Percentiles rank a stretch among this genome's conserved stretches.
These are phyloP conservation scores for Xylona heveae DNA, from an alignment of 495 filamentous ascomycete species.

Conservation along the genomic window DNA sequence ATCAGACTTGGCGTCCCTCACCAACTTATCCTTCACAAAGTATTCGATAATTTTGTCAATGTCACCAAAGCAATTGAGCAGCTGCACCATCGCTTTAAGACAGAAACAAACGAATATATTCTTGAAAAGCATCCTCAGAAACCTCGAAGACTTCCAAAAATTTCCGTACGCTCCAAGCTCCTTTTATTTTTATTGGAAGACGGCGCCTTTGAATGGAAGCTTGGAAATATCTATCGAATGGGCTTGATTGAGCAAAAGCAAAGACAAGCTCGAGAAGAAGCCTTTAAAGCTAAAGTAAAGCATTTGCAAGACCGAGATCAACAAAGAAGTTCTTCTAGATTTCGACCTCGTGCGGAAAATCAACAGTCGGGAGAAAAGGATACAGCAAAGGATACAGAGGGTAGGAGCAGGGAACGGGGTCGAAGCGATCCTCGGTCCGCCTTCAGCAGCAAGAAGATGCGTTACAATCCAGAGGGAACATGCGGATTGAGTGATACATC, in stretches of 20 bases:
- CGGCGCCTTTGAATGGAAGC: slow-evolving; percentile 91
- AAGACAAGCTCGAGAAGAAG: slow-evolving; percentile 71
- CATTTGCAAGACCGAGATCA: slow-evolving; percentile 48
- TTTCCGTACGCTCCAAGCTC: slow-evolving; percentile 61
- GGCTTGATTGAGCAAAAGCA: slow-evolving; percentile 79
- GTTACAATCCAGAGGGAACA: slow-evolving; percentile 62
- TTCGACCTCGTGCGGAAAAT: slow-evolving; percentile 29
- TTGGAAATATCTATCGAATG: slow-evolving; percentile 75
- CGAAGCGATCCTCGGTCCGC: slow-evolving; percentile 5
- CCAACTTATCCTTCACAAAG: slow-evolving; percentile 71
- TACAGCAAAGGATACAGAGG: neutral
- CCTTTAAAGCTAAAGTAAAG: slow-evolving; percentile 68
- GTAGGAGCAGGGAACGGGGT: slow-evolving; percentile 6
- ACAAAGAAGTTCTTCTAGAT: slow-evolving; percentile 24
- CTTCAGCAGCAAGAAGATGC: slow-evolving; percentile 22
- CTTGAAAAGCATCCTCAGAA: slow-evolving; percentile 61
- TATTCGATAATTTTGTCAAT: slow-evolving; percentile 85
- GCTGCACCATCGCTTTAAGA: slow-evolving; percentile 76
- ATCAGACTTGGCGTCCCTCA: slow-evolving; percentile 85
- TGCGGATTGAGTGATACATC: slow-evolving; percentile 44
- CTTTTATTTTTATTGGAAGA: slow-evolving; percentile 86
- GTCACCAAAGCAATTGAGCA: slow-evolving; percentile 71
- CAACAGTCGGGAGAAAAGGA: slow-evolving; percentile 11
- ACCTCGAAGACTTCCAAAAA: slow-evolving; percentile 65
- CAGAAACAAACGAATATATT: slow-evolving; percentile 67